Evolutionary conservation across 176 grass and related monocot species (phyloP), one percentile per base, ranked within the genome.

Genomic region (Alopecurus myosuroides): DNA sequence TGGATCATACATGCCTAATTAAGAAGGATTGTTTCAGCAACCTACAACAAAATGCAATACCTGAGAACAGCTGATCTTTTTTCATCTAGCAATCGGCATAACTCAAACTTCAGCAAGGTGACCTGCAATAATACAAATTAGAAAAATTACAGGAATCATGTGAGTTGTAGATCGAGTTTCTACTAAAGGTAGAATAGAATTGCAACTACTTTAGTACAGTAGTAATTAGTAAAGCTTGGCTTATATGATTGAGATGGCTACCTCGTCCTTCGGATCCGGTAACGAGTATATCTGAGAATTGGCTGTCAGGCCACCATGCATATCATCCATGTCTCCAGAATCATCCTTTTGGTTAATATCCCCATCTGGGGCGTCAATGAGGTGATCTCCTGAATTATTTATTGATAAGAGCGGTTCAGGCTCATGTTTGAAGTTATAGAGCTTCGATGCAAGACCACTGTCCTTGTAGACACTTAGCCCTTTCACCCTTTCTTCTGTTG

Each of bases 31-130:
- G 42, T 76, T 89, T 51, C 58, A 77, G 60, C 5, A 69, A 76
- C 30, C 39, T 57, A 56, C 36, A 60, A 69, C 15, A 85, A 84
- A 73, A 66, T 75, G 33, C 51, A 50, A 56, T 74, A 99, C 97
- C 97, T 97, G 52, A 99, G 87, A 84, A 93, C 88, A 86, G 97
- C 97, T 79, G 91, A 94, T 83, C 94, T 86, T 94, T 91, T 99
- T 79, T 97, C 97, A 78, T 94, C 97, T 86, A 97, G 74, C 80
- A 99, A 79, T 88, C 90, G 84, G 80, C 94, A 99, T 57, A 99
- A 75, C 65, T 99, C 97, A 73, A 88, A 78, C 72, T 97, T 99
- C 84, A 97, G 89, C 94, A 90, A 94, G 37, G 76, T 78, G 80
- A 89, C 90, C 97, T 99, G 76, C 37, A 67, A 20, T 29, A 58